These are phyloP conservation scores for Monilinia aucupariae DNA, from an alignment of 2,329 filamentous ascomycete species.

Conservation along the genomic window DNA sequence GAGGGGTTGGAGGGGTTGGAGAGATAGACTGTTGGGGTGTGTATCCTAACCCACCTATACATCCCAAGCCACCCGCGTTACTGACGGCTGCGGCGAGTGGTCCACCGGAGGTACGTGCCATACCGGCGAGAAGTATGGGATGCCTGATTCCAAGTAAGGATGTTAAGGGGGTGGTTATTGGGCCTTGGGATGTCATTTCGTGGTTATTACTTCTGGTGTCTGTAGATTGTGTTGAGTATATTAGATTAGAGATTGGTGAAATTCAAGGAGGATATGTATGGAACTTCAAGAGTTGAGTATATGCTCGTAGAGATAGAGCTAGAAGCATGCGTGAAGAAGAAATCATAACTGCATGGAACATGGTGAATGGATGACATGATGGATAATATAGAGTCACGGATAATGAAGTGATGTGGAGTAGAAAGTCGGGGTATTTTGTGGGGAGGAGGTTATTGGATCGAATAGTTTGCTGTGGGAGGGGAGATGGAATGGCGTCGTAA, in stretches of 20 bases:
- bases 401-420: neutral
- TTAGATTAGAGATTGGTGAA: neutral
- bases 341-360: neutral
- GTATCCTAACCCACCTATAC: conserved; percentile 67
- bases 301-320: neutral
- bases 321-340: neutral
- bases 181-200: conserved; percentile 17
- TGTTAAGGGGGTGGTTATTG: conserved; percentile 71
- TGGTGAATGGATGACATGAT: neutral
- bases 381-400: conserved; percentile 6
- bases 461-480: neutral
- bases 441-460: conserved; percentile 8
- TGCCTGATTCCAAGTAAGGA: conserved; percentile 76
- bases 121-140: conserved; percentile 87
- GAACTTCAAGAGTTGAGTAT: too few relatives aligned
- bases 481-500: neutral
- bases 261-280: neutral
- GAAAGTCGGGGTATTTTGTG: neutral
- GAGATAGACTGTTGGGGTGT: conserved; percentile 44
- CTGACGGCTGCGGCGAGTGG: conserved; percentile 78
- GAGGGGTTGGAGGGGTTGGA: neutral
- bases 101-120: conserved; percentile 80
- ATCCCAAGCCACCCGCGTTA: conserved; percentile 69
- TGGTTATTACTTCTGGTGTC: neutral
- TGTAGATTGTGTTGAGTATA: neutral